A percentile compares a stretch with the other conserved stretches of the same genome.
phyloP scores from a whole-genome alignment of 768 basidiomycete species.

The Termitomyces sp. region DNA sequence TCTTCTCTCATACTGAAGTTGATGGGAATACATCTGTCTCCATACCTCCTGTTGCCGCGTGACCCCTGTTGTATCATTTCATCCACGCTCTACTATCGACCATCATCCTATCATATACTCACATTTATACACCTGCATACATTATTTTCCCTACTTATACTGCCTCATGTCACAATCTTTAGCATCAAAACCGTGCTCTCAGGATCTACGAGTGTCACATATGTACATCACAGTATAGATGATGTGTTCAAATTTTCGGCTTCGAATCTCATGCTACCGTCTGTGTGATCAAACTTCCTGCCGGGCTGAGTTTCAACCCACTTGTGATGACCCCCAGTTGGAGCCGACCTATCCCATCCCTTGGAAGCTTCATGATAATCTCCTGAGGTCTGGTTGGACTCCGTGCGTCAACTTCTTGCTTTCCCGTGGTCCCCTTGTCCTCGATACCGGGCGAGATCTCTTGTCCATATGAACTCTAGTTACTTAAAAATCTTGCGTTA shows the following conservation, averaged over 20 bases:
- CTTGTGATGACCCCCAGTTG: not conserved
- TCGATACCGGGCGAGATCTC: not conserved
- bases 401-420: not conserved
- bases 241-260: not conserved
- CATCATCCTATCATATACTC: slow-evolving; percentile 13
- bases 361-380: slow-evolving; percentile 7
- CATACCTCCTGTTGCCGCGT: slow-evolving; percentile 10
- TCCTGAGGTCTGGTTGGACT: not conserved
- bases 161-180: slow-evolving; percentile 1
- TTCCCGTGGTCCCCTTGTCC: not conserved
- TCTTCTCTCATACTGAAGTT: slow-evolving; percentile 8
- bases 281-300: slow-evolving; percentile 4
- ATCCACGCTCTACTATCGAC: slow-evolving; percentile 1
- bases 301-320: slow-evolving; percentile 15
- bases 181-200: slow-evolving; percentile 6
- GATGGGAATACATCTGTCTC: slow-evolving; percentile 11
- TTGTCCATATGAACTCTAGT: slow-evolving; percentile 27
- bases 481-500: slow-evolving; percentile 50
- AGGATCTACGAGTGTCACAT: slow-evolving; percentile 6
- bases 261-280: not conserved
- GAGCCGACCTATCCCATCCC: not conserved
- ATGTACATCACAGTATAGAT: not conserved
- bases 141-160: slow-evolving; percentile 12
- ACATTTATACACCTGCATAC: slow-evolving; percentile 10
- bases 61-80: not conserved